phyloP scores from a whole-genome alignment of 2,329 filamentous ascomycete genomes.

The Fusarium concolor region DNA sequence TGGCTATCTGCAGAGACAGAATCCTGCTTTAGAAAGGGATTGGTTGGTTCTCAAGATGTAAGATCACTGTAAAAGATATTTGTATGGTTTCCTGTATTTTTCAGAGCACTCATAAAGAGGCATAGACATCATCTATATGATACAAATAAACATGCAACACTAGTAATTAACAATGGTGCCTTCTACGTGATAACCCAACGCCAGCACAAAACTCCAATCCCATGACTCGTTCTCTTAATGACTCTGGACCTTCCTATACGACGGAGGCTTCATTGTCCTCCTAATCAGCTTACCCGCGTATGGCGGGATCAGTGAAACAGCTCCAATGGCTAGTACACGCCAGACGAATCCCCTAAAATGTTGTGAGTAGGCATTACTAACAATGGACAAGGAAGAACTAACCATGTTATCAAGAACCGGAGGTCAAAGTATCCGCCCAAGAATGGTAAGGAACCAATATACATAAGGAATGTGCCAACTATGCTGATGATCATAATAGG shows the following conservation, averaged over 20 bases:
- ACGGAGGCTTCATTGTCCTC: slow-evolving; percentile 88
- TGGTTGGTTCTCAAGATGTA: slow-evolving; percentile 68
- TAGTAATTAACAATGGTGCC: slow-evolving; percentile 25
- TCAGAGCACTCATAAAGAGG: slow-evolving; percentile 19
- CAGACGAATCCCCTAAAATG: slow-evolving; percentile 80
- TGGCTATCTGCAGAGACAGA: slow-evolving; percentile 65
- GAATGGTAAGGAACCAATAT: slow-evolving; percentile 85
- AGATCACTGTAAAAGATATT: neutral
- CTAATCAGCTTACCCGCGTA: slow-evolving; percentile 88
- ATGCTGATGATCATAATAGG: slow-evolving; percentile 89
- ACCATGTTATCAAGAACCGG: slow-evolving; percentile 77
- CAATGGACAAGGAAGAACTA: slow-evolving; percentile 47
- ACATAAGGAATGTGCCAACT: slow-evolving; percentile 84
- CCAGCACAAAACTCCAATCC: slow-evolving; percentile 27
- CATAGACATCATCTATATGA: slow-evolving; percentile 24
- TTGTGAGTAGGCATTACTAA: slow-evolving; percentile 28
- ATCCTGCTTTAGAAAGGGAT: slow-evolving; percentile 51
- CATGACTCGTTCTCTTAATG: slow-evolving; percentile 56
- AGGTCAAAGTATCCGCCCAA: slow-evolving; percentile 92
- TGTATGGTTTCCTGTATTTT: slow-evolving; percentile 18
- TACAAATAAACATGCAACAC: slow-evolving; percentile 30
- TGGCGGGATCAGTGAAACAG: slow-evolving; percentile 85
- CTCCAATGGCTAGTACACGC: slow-evolving; percentile 83
- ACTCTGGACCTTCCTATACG: slow-evolving; percentile 91
- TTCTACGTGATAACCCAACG: slow-evolving; percentile 40